Evolutionary conservation across 148 eudicot genomes (phyloP), one percentile per base, ranked within the genome.

Genomic region (Spergularia marina): DNA sequence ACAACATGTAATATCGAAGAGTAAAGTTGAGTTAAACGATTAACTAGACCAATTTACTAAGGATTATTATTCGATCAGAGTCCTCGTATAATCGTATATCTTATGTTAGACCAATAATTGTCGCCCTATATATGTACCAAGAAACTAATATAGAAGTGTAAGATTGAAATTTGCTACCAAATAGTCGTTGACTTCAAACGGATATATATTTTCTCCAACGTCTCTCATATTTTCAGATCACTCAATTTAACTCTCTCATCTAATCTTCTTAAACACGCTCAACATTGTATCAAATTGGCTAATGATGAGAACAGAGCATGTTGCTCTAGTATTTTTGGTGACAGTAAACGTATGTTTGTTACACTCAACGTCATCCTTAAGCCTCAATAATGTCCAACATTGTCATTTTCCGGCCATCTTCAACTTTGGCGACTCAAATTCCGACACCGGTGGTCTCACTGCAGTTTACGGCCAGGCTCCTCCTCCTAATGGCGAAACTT

Each of bases 381-480:
- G 14, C 21, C 11, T n/a, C 49, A 44, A 53, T 53, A 70, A 30
- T 10, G 44, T 7, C 5, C 4, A 53, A 0, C 3, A 70, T 8
- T 90, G 95, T 59, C 61, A 82, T 7, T 91, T 87, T 41, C 97
- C 97, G 54, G 98, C 96, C 0, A 78, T 94, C 4, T 91, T 90
- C 85, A 91, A 91, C 88, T 91, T 90, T 59, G 98, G 98, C 4
- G 98, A 94, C 83, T 94, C 97, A 0, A 91, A 94, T 52, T 94
- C 98, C 53, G 98, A 94, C 83, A 91, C 97, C 21, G 98, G 98
- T n/a, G 96, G 93, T 10, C 73, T 91, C 6, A 83, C 98, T 3
- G 97, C 97, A 7, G 83, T 86, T 18, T 91, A 89, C 63, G 93
- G 93, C 4, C 97, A 84, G 65, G 88, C 80, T 4, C 84, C 74